Evolutionary conservation across 2,329 filamentous ascomycete genomes (phyloP).

Genomic region (Diaporthe aspalathi): DNA sequence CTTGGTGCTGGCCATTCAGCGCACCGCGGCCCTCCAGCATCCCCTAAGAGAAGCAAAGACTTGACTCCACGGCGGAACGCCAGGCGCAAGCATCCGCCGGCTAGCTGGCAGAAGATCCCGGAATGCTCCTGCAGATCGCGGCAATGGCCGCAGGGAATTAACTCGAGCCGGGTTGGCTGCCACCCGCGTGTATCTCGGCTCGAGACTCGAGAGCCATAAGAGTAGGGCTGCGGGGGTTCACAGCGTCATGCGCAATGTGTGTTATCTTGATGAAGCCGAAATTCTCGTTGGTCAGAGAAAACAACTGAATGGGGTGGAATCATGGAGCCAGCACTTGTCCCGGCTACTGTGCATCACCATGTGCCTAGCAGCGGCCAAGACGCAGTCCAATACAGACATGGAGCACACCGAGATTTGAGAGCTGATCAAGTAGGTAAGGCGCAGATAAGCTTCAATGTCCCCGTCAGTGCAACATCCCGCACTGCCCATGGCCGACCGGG

Average conservation of each 20-base stretch:
- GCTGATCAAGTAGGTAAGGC: constrained; percentile 25
- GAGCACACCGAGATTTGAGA: constrained; percentile 1
- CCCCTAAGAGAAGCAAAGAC: not conserved
- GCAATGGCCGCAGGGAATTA: constrained; percentile 12
- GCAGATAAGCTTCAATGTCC: constrained; percentile 26
- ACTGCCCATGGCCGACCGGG: constrained; percentile 11
- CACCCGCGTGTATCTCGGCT: constrained; percentile 1
- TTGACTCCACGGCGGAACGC: not conserved
- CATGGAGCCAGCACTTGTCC: not conserved
- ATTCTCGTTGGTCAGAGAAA: not conserved
- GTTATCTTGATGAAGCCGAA: not conserved
- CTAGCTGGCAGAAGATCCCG: constrained; percentile 14
- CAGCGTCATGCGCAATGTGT: not conserved
- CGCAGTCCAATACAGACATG: constrained; percentile 14
- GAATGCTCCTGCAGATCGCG: constrained; percentile 19
- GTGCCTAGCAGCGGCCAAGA: constrained; percentile 9
- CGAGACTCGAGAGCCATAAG: not conserved
- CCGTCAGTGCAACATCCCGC: constrained; percentile 25
- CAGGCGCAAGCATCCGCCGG: constrained; percentile 19
- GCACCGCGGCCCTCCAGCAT: not conserved
- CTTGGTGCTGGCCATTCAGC: constrained; percentile 9
- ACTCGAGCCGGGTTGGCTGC: constrained; percentile 15
- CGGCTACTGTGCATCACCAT: not conserved
- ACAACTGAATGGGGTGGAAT: not conserved
- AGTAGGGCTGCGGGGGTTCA: not conserved